Evolutionary conservation across 805 yeast genomes (phyloP).

Genomic region (Metschnikowia gruessii): DNA sequence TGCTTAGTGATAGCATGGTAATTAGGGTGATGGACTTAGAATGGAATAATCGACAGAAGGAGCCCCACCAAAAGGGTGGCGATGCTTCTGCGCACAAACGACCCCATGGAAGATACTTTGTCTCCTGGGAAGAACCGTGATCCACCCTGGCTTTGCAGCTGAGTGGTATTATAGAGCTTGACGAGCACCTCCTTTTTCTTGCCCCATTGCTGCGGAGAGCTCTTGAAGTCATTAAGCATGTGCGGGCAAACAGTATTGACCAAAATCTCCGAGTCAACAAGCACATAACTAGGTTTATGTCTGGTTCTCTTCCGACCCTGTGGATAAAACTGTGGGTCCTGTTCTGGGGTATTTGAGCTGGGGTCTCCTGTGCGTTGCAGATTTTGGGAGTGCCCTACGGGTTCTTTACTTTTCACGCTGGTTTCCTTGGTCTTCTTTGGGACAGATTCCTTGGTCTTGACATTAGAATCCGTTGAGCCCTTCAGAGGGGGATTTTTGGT

Average conservation of each 20-base stretch:
- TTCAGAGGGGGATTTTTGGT: background rate
- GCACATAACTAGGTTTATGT: conserved; percentile 12
- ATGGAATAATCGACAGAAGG: conserved; percentile 4
- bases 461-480: background rate
- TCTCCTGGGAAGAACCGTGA: conserved; percentile 8
- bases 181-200: conserved; percentile 7
- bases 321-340: background rate
- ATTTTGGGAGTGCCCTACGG: too few species aligned
- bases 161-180: background rate
- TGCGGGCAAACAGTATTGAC: conserved; percentile 14
- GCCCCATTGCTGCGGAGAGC: conserved; percentile 12
- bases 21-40: conserved; percentile 2
- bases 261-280: conserved; percentile 14
- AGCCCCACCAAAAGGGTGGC: conserved; percentile 1
- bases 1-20: background rate
- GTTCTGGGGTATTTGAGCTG: too few species aligned
- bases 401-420: background rate
- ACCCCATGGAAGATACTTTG: conserved; percentile 1
- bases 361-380: too few species aligned
- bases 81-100: background rate
- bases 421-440: background rate
- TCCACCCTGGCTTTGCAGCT: background rate
- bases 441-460: background rate
- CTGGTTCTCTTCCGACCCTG: background rate
- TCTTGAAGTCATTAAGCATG: conserved; percentile 14